Evolutionary conservation across 306 rosid species (phyloP), one percentile per base, ranked within the genome.

Genomic region (Dalbergia oliveri): DNA sequence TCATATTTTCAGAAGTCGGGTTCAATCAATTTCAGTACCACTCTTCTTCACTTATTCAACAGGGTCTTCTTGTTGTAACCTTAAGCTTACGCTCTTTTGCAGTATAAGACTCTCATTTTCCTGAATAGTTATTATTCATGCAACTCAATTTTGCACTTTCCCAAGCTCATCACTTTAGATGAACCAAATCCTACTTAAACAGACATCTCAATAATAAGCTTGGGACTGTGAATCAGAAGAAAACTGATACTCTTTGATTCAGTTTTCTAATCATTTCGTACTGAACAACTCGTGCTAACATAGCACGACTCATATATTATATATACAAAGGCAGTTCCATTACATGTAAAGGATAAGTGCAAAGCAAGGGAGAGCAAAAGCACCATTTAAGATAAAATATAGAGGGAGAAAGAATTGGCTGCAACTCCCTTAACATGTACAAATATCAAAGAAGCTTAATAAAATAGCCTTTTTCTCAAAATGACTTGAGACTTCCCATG

Each of bases 281-380:
- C 41, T 37, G 7, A 37, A 37, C 6, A 50, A 15, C 14, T 4
- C 18, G n/a, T 50, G 7, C 57, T 50, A 50, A n/a, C 41, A 50
- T 50, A 50, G 18, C 57, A 50, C 6, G 57, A 50, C n/a, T 50
- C 18, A 50, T 13, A 50, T 54, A 26, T 26, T 26, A 26, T 81
- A 66, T 66, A 66, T 79, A 67, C 87, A 83, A 14, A 23, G 6
- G 26, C 35, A 23, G 15, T 9, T 53, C 26, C 54, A 49, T 39
- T 73, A 50, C 83, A 66, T 18, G 67, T 33, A 10, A 60, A 16
- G 16, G 35, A 47, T 60, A 73, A 66, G 41, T 31, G 51, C 66
- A 79, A 84, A 19, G 74, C 81, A 62, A 73, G 75, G 80, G 72
- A n/a, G 26, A 15, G 74, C 81, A 68, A 73, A 65, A 61, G n/a